phyloP scores from a whole-genome alignment of 2,329 filamentous ascomycete species.

The Clonostachys solani region DNA sequence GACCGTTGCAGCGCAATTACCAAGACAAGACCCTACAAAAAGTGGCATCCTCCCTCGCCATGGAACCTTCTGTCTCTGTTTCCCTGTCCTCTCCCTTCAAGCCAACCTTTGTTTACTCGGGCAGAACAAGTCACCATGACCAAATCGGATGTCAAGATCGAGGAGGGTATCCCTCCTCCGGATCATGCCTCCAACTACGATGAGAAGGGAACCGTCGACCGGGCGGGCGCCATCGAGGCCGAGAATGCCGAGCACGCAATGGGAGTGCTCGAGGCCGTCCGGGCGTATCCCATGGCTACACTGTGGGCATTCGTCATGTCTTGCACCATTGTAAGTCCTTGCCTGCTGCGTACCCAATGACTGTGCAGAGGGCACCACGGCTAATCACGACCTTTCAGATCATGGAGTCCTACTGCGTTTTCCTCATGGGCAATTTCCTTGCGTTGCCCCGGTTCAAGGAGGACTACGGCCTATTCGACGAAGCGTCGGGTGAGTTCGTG shows the following conservation, averaged over 20 bases:
- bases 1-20: too few relatives aligned
- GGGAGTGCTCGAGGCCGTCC: constrained; percentile 28
- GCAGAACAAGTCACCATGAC: too few relatives aligned
- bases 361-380: not conserved
- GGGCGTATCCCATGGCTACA: constrained; percentile 36
- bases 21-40: too few relatives aligned
- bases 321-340: constrained; percentile 40
- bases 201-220: constrained; percentile 1
- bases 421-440: constrained; percentile 23
- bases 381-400: constrained; percentile 22
- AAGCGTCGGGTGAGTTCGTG: constrained; percentile 8
- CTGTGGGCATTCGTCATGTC: constrained; percentile 44
- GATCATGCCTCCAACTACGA: constrained; percentile 2
- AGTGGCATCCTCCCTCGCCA: too few relatives aligned
- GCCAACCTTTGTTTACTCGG: too few relatives aligned
- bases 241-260: constrained; percentile 38
- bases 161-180: not conserved
- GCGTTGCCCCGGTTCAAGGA: constrained; percentile 30
- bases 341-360: not conserved
- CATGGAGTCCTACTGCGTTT: constrained; percentile 46
- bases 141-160: too few relatives aligned
- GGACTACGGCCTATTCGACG: constrained; percentile 24
- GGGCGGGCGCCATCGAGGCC: constrained; percentile 8
- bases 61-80: too few relatives aligned
- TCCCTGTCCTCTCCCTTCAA: too few relatives aligned